A percentile compares a stretch with the other conserved stretches of the same genome.
These are phyloP conservation scores for Zoysia matrella DNA, from an alignment of 202 grass and related monocot species.

Conservation along the genomic window DNA sequence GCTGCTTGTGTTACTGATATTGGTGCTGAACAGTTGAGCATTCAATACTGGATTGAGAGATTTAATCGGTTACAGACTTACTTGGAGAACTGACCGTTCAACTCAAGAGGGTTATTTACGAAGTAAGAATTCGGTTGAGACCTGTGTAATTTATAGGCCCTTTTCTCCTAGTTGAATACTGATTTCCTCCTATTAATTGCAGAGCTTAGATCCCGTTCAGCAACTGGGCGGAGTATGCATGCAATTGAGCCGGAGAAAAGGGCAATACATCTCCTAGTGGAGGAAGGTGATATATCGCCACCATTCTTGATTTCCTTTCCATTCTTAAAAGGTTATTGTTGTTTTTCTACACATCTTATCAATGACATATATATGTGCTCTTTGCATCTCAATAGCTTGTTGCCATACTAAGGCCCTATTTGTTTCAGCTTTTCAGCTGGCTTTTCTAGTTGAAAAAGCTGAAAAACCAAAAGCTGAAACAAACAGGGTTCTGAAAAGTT, in stretches of 20 bases:
- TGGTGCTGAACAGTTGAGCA: constrained; percentile 37
- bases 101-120: constrained; percentile 82
- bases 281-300: constrained; percentile 62
- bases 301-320: constrained; percentile 28
- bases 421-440: too few species aligned
- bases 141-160: constrained; percentile 10
- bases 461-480: too few species aligned
- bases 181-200: constrained; percentile 27
- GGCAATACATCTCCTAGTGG: constrained; percentile 76
- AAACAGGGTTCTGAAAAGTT: too few species aligned
- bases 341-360: not conserved
- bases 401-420: not conserved
- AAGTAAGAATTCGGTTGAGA: constrained; percentile 60
- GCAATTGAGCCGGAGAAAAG: constrained; percentile 82
- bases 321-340: not conserved
- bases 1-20: constrained; percentile 22
- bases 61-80: constrained; percentile 71
- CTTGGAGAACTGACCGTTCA: constrained; percentile 75
- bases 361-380: constrained; percentile 1
- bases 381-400: not conserved
- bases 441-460: too few species aligned
- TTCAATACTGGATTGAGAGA: constrained; percentile 75
- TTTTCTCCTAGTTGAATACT: not conserved
- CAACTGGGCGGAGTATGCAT: constrained; percentile 71
- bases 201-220: constrained; percentile 70